Evolutionary conservation across 2,329 filamentous ascomycete genomes (phyloP).

Genomic region (Cadophora malorum): DNA sequence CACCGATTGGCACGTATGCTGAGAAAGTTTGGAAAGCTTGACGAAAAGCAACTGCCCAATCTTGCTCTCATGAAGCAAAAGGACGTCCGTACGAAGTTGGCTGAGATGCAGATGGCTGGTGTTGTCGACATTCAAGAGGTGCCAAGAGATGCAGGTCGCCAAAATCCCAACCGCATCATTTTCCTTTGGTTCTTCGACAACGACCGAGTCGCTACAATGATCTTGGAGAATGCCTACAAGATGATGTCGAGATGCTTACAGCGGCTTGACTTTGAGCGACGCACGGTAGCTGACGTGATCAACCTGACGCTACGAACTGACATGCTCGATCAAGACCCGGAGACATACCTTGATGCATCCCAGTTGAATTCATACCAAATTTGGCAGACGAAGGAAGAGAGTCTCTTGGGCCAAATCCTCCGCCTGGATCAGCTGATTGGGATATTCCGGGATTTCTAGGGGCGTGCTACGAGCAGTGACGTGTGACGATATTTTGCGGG

Average conservation of each 20-base stretch:
- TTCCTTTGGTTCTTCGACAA: conserved; percentile 93
- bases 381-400: conserved; percentile 70
- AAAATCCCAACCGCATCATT: conserved; percentile 77
- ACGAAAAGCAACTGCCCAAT: conserved; percentile 86
- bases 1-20: conserved; percentile 87
- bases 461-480: not conserved
- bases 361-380: conserved; percentile 70
- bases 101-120: conserved; percentile 83
- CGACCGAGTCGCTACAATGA: conserved; percentile 70
- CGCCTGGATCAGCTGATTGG: conserved; percentile 86
- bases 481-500: conserved; percentile 15
- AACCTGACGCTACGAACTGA: conserved; percentile 85
- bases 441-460: conserved; percentile 77
- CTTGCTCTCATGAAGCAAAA: conserved; percentile 84
- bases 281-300: conserved; percentile 74
- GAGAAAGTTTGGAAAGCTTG: conserved; percentile 86
- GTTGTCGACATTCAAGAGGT: conserved; percentile 94
- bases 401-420: conserved; percentile 78
- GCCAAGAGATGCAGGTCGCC: conserved; percentile 82
- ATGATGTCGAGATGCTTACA: conserved; percentile 86
- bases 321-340: conserved; percentile 77
- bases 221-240: conserved; percentile 87
- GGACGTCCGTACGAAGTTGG: conserved; percentile 84
- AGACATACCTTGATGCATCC: conserved; percentile 76
- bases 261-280: conserved; percentile 77